These are phyloP conservation scores for Colletotrichum sp. DNA, from an alignment of 2,329 filamentous ascomycete genomes.

Conservation along the genomic window DNA sequence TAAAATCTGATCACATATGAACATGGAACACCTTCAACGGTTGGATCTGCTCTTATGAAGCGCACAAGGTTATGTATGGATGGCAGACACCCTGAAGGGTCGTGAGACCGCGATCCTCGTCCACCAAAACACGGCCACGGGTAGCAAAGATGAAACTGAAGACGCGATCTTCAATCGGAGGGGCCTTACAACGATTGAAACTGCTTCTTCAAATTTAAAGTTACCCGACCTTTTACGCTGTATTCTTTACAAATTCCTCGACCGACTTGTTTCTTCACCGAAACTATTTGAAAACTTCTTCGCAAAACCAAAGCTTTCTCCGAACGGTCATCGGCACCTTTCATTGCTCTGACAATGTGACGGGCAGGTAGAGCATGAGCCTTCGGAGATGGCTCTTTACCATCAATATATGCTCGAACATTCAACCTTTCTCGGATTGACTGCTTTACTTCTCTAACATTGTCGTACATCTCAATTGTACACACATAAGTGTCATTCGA, in stretches of 20 bases:
- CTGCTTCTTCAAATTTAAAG: not conserved
- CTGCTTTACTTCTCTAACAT: not conserved
- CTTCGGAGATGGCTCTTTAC: not conserved
- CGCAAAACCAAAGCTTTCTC: not conserved
- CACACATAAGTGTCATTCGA: accelerated
- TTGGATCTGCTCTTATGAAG: not conserved
- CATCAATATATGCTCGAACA: not conserved
- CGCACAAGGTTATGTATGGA: not conserved
- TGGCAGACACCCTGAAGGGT: not conserved
- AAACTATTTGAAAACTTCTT: not conserved
- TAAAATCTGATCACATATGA: not conserved
- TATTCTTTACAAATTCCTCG: not conserved
- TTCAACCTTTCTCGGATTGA: accelerated
- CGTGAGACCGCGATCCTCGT: not conserved
- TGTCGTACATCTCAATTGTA: not conserved
- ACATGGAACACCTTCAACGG: accelerated
- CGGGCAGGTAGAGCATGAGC: not conserved
- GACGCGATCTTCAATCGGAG: not conserved
- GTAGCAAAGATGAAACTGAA: not conserved
- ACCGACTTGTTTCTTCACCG: accelerated
- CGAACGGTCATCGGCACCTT: not conserved
- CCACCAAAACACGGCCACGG: not conserved
- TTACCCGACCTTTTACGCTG: accelerated
- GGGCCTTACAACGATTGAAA: not conserved
- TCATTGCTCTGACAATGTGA: not conserved